phyloP scores from a whole-genome alignment of 306 rosid species.

The Citrullus colocynthis region DNA sequence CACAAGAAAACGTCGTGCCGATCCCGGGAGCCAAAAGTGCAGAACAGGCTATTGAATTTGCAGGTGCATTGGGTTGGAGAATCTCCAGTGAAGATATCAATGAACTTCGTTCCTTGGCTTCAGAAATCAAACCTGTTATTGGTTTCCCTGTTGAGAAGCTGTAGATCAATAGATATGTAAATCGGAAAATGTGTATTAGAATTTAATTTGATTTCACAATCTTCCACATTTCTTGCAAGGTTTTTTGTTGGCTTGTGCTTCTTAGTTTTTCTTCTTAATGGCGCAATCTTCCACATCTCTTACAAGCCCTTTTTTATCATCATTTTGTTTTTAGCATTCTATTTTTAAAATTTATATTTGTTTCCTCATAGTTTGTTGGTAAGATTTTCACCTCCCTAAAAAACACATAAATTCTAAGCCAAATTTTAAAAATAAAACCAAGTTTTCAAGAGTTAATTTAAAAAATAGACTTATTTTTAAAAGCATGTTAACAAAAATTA shows the following conservation, averaged over 20 bases:
- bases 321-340: too few species aligned
- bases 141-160: slow-evolving; percentile 86
- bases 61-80: slow-evolving; percentile 79
- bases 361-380: too few species aligned
- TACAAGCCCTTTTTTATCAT: neutral
- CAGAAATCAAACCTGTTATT: slow-evolving; percentile 38
- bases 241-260: neutral
- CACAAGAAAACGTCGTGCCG: slow-evolving; percentile 82
- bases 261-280: neutral
- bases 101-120: slow-evolving; percentile 65
- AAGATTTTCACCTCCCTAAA: too few species aligned
- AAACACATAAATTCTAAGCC: too few species aligned
- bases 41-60: slow-evolving; percentile 72
- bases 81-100: slow-evolving; percentile 45
- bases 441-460: too few species aligned
- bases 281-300: neutral
- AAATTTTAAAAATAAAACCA: too few species aligned
- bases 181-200: neutral
- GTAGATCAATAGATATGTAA: slow-evolving; percentile 9
- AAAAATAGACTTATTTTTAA: too few species aligned
- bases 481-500: too few species aligned
- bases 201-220: neutral
- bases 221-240: neutral
- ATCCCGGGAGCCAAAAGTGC: slow-evolving; percentile 89
- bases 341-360: too few species aligned